These are phyloP conservation scores for Graphilbum fragrans DNA, from an alignment of 2,329 filamentous ascomycete species.

Conservation along the genomic window DNA sequence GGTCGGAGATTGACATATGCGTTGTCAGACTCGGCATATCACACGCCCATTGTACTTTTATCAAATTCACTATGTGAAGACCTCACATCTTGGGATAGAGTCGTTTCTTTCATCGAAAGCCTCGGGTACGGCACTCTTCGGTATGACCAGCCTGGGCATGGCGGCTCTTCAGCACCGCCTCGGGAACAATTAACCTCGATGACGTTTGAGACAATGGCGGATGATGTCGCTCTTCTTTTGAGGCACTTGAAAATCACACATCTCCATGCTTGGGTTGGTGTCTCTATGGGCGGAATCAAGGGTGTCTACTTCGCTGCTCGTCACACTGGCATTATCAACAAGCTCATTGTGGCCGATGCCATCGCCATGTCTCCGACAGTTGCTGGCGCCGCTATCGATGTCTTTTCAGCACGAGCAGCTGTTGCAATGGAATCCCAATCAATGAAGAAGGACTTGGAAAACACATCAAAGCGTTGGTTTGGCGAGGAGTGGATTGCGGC, in stretches of 20 bases:
- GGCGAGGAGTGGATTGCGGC: conserved; percentile 23
- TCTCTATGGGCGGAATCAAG: conserved; percentile 29
- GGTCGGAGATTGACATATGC: conserved; percentile 12
- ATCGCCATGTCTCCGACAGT: conserved; percentile 10
- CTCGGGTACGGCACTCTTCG: conserved; percentile 24
- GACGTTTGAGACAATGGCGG: conserved; percentile 25
- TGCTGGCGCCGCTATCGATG: conserved; percentile 14
- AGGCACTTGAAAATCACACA: conserved; percentile 10
- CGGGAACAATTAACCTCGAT: conserved; percentile 19
- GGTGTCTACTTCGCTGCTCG: conserved; percentile 24
- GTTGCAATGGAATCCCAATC: conserved; percentile 15
- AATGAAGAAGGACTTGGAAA: not conserved
- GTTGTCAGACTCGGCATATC: conserved; percentile 13
- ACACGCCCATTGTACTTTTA: conserved; percentile 23
- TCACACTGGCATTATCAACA: conserved; percentile 23
- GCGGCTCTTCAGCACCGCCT: conserved; percentile 21
- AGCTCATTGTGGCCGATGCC: conserved; percentile 26
- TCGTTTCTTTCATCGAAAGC: conserved; percentile 20
- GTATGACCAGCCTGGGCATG: conserved; percentile 31
- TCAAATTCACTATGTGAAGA: conserved; percentile 26
- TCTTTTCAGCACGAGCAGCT: conserved; percentile 21
- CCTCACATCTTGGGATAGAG: conserved; percentile 24
- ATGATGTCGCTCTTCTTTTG: conserved; percentile 23
- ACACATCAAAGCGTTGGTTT: conserved; percentile 5
- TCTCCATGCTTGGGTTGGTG: conserved; percentile 27